phyloP scores from a whole-genome alignment of 441 rosid species.

The Kokia cookei region DNA sequence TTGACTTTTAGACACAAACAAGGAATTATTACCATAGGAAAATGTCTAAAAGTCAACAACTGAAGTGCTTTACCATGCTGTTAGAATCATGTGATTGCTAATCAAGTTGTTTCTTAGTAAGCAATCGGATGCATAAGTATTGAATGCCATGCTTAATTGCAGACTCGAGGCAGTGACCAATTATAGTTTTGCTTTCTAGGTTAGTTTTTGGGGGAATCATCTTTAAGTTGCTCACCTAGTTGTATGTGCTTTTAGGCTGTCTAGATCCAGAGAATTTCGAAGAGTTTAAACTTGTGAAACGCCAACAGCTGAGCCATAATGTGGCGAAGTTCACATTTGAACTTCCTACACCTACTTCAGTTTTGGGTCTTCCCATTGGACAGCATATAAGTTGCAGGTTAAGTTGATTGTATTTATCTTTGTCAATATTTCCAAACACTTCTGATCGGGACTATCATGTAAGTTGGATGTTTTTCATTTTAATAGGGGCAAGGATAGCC shows the following conservation, averaged over 20 bases:
- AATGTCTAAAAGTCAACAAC: too few species aligned
- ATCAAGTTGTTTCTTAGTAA: too few species aligned
- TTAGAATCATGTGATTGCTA: too few species aligned
- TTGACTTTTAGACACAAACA: too few species aligned
- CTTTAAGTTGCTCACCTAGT: neutral
- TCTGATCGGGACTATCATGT: neutral
- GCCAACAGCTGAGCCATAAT: constrained; percentile 71
- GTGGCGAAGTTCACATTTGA: constrained; percentile 83
- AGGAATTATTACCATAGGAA: too few species aligned
- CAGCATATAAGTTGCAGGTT: constrained; percentile 95
- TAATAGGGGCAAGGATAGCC: constrained; percentile 77
- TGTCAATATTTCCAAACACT: neutral
- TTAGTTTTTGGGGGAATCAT: too few species aligned
- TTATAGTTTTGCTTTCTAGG: too few species aligned
- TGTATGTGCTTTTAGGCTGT: constrained; percentile 33
- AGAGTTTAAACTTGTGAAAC: constrained; percentile 81
- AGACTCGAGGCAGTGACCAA: too few species aligned
- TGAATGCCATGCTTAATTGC: too few species aligned
- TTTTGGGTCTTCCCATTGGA: constrained; percentile 91
- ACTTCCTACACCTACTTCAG: constrained; percentile 73
- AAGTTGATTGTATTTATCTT: neutral
- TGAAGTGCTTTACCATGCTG: too few species aligned
- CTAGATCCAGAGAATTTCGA: constrained; percentile 81
- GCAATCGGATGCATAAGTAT: too few species aligned
- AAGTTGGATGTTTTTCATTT: neutral